These are phyloP conservation scores for Boeremia lycopersici DNA, from an alignment of 2,329 filamentous ascomycete species.

Conservation along the genomic window DNA sequence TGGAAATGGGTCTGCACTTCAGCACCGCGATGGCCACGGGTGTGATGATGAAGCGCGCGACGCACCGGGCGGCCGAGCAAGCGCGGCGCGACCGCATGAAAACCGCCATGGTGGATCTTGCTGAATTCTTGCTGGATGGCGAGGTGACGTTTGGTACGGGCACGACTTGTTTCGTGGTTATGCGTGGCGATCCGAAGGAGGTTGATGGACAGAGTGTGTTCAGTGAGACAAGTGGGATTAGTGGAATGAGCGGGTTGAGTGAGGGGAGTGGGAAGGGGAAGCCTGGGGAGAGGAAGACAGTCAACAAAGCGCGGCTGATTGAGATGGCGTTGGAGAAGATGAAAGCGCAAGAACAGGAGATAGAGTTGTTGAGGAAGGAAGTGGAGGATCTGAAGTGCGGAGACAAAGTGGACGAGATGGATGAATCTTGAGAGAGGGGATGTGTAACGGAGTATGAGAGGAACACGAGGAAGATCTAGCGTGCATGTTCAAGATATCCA, in stretches of 20 bases:
- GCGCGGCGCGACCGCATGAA: conserved; percentile 42
- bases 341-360: conserved; percentile 37
- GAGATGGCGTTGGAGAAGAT: conserved; percentile 43
- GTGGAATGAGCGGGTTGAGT: conserved; percentile 5
- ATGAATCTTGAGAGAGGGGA: conserved; percentile 21
- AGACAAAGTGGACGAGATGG: conserved; percentile 26
- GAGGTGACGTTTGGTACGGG: conserved; percentile 41
- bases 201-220: conserved; percentile 9
- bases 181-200: conserved; percentile 21
- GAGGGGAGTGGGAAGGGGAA: conserved; percentile 16
- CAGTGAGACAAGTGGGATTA: conserved; percentile 16
- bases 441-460: background rate
- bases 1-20: conserved; percentile 42
- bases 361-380: conserved; percentile 33
- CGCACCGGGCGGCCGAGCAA: conserved; percentile 40
- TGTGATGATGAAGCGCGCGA: conserved; percentile 43
- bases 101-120: conserved; percentile 38
- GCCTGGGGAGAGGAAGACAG: conserved; percentile 33
- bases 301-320: conserved; percentile 39
- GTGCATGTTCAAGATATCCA: conserved; percentile 22
- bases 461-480: background rate
- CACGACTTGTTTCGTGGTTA: conserved; percentile 40
- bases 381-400: conserved; percentile 27
- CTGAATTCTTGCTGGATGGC: conserved; percentile 37
- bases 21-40: conserved; percentile 41